Conservation (phyloP, 306 rosid species). For the Cucurbita pepo region DNA sequence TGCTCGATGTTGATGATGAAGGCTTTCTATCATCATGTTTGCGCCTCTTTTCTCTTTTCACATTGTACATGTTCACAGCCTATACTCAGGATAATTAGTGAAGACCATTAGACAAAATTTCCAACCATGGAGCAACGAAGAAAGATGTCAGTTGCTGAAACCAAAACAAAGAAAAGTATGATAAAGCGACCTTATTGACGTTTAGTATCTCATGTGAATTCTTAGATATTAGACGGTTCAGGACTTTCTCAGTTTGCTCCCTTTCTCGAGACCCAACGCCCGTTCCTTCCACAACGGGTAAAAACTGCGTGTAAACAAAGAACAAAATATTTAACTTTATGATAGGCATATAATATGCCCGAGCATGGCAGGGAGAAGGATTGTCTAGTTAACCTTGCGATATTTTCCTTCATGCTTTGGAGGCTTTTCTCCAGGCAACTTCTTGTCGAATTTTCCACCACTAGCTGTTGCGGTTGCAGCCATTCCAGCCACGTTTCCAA, state of each 20-base stretch:
- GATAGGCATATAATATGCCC: not conserved
- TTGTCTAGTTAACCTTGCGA: conserved; percentile 44
- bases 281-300: conserved; percentile 61
- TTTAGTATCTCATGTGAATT: conserved; percentile 67
- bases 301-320: conserved; percentile 31
- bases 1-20: conserved; percentile 25
- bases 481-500: conserved; percentile 63
- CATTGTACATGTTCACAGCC: conserved; percentile 58
- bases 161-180: too few species aligned
- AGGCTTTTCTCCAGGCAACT: conserved; percentile 66
- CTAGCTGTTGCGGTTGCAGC: conserved; percentile 89
- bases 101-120: not conserved
- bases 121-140: not conserved
- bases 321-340: not conserved
- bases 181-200: conserved; percentile 39
- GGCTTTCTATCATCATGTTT: conserved; percentile 22
- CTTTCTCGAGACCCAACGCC: conserved; percentile 46
- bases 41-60: conserved; percentile 53
- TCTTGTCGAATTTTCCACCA: conserved; percentile 86
- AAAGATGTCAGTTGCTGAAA: not conserved
- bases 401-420: conserved; percentile 56
- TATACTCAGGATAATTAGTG: conserved; percentile 2
- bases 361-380: not conserved
- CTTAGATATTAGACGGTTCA: conserved; percentile 70
- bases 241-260: conserved; percentile 66